Base-by-base conservation (phyloP, 176 grass and related monocot species). In the Aegilops longissima region DNA sequence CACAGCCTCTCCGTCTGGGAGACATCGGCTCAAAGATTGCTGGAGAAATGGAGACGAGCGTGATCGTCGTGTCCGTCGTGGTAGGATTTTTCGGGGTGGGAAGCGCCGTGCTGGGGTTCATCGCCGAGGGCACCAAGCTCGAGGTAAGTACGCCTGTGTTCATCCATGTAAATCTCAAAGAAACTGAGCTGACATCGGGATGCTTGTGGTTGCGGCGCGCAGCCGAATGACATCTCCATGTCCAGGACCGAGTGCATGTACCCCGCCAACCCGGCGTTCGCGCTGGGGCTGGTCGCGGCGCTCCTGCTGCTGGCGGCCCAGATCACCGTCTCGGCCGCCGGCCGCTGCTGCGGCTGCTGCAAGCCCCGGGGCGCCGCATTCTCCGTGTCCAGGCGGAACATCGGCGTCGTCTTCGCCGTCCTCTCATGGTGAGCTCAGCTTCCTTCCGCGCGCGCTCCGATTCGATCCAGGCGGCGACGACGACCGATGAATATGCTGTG, bases 301-400 rank as follows among this genome's bases (percentile, higher is more conserved):
- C 10, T 90, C 78, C 76, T 90, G 71, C 78, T 90, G 11, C 9
- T 84, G 30, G 45, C 20, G 2, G 81, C 56, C 6, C 87, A 89
- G 82, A 52, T 80, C 82, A 52, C 64, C 51, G 18, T 82, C 51
- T 14, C 78, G 10, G 71, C 38, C 25, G 83, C 21, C 18, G 72
- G 70, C 14, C 36, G 83, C 44, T 90, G 88, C 71, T 90, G 88
- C 30, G 78, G 88, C 10, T 82, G 78, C 88, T 82, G 83, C 88
- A 74, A 74, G 71, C 77, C 83, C 16, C 83, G 78, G 3, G 65
- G 8, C 5, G 61, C 16, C 16, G 79, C 25, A 5, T 29, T 31
- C 21, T 51, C 80, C 30, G 31, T 10, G 47, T 54, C 80, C 66
- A 82, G 16, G 80, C 30, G 66, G 8, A 51, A 35, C 66, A 1